Evolutionary conservation across 1,284 basidiomycete genomes (phyloP), one percentile per base, ranked within the genome.

Genomic region (Ustilago cynodontis): DNA sequence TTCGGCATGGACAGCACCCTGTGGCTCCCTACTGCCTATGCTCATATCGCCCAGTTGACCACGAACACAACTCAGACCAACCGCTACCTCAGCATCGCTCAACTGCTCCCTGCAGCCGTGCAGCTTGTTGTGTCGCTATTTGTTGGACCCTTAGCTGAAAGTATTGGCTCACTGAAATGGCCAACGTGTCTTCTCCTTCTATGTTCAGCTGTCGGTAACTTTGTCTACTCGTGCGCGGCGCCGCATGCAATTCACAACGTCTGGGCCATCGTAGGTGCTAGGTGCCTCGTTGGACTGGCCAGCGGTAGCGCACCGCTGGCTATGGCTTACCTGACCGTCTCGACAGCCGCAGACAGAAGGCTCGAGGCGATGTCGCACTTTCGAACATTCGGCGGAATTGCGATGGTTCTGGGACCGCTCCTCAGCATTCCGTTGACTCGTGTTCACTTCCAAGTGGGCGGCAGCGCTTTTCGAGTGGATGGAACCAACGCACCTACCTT

Each of bases 1-100:
- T 64, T 64, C 26, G 61, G 61, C n/a, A 49, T 64, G 53, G 61
- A 64, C 61, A 50, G 53, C 45, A 64, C 61, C 10, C 61, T 64
- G n/a, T 64, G 61, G 61, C 61, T 64, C 16, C 61, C 61, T 7
- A 64, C 61, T 16, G 61, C 54, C 14, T 64, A 50, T 45, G 53
- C 28, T 14, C 47, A 56, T 22, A 64, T 64, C 47, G 41, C 51
- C 16, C 54, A 47, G 14, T 49, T 26, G 50, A 62, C 53, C 41
- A 35, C 52, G 22, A 37, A 16, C 29, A 13, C 39, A 22, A 37
- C 20, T 9, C 37, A 55, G 39, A 28, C 50, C 14, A 55, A 35
- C 54, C 11, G 22, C 29, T 64, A 37, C n/a, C 54, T 64, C 33
- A 64, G 61, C 35, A 20, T 64, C 13, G 61, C 61, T n/a, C 61